phyloP scores from a whole-genome alignment of 2,329 filamentous ascomycete species.

The Lachnellula cervina region DNA sequence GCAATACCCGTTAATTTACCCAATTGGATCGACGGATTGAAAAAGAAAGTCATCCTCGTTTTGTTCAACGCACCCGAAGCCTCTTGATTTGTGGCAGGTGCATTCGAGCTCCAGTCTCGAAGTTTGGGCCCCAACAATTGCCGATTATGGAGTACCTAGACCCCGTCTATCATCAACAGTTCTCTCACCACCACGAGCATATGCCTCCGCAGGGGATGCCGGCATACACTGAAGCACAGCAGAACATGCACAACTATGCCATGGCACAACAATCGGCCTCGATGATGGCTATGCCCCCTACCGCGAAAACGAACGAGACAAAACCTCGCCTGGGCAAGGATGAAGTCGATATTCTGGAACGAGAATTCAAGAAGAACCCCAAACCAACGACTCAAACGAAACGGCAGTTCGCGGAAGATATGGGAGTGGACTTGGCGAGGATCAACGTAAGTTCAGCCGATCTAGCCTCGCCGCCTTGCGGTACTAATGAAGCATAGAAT shows the following conservation, averaged over 20 bases:
- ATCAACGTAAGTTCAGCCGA: conserved; percentile 57
- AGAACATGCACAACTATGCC: conserved; percentile 18
- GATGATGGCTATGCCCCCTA: conserved; percentile 22
- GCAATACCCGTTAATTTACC: not conserved
- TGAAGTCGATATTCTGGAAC: conserved; percentile 54
- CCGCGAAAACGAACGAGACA: conserved; percentile 27
- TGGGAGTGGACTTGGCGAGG: conserved; percentile 58
- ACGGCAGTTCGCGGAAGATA: conserved; percentile 54
- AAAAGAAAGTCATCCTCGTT: not conserved
- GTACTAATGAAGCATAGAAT: conserved; percentile 45
- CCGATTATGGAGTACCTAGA: conserved; percentile 28
- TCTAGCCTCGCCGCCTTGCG: not conserved
- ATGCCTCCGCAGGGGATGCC: conserved; percentile 8
- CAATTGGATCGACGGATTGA: not conserved
- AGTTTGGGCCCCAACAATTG: conserved; percentile 11
- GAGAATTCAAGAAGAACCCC: conserved; percentile 58
- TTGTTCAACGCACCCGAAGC: not conserved
- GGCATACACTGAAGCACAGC: conserved; percentile 17
- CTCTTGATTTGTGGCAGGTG: conserved; percentile 10
- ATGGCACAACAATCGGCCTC: conserved; percentile 31
- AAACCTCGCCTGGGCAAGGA: conserved; percentile 48
- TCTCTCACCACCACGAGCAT: conserved; percentile 20
- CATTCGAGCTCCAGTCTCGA: conserved; percentile 2
- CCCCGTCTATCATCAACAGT: conserved; percentile 16
- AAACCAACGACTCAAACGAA: conserved; percentile 60